Percentiles rank a stretch among this genome's conserved stretches.
phyloP scores from a whole-genome alignment of 2,329 filamentous ascomycete genomes.

The Botrytis aclada region DNA sequence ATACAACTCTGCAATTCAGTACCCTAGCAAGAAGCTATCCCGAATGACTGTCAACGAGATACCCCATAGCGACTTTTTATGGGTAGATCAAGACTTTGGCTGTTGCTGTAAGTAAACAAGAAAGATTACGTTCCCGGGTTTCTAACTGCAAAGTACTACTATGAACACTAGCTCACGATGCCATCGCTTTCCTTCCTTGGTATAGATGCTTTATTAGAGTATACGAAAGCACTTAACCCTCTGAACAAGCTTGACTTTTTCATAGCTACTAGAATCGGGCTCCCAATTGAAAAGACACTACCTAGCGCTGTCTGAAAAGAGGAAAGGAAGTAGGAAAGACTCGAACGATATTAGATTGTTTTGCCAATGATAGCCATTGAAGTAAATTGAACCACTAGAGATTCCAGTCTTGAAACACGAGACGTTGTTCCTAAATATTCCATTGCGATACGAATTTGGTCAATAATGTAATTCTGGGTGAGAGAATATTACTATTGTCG shows the following conservation, averaged over 20 bases:
- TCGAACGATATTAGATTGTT: too few relatives aligned
- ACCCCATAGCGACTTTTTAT: not conserved
- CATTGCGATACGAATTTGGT: not conserved
- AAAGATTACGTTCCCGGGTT: not conserved
- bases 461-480: not conserved
- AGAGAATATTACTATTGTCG: not conserved
- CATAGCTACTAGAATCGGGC: not conserved
- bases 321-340: not conserved
- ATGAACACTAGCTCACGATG: not conserved
- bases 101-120: not conserved
- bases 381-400: not conserved
- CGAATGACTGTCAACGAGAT: not conserved
- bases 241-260: not conserved
- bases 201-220: not conserved
- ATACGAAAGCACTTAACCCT: not conserved
- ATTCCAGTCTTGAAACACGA: not conserved
- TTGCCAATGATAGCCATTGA: not conserved
- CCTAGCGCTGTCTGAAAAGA: not conserved
- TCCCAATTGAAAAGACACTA: not conserved
- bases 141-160: not conserved
- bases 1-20: not conserved
- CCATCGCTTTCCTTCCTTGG: not conserved
- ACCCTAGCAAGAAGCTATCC: not conserved
- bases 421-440: not conserved
- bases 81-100: not conserved